Evolutionary conservation across 169 alveolate species (phyloP).

Genomic region (Plasmodium sp.): DNA sequence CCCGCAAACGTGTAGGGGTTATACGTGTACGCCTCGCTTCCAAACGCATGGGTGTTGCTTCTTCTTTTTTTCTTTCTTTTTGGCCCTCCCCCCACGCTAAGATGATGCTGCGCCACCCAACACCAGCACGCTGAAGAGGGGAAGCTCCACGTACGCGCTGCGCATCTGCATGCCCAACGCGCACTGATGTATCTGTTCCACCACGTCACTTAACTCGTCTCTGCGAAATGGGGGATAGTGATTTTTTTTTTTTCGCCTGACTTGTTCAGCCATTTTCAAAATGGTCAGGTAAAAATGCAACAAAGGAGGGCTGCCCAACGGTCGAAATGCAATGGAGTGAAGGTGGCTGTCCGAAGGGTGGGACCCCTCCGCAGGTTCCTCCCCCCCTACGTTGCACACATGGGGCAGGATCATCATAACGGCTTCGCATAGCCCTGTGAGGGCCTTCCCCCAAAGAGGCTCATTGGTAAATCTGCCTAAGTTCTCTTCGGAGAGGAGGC

Average conservation of each 20-base stretch:
- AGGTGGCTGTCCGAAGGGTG: not conserved
- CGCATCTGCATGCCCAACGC: not conserved
- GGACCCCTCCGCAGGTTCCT: not conserved
- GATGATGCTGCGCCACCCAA: not conserved
- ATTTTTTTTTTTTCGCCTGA: not conserved
- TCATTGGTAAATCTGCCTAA: not conserved
- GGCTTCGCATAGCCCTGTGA: not conserved
- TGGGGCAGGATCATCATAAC: conserved; percentile 7
- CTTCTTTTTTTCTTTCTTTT: too few species aligned
- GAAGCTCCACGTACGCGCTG: not conserved
- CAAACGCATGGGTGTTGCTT: not conserved
- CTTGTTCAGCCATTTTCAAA: conserved; percentile 8
- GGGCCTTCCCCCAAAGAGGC: conserved; percentile 1
- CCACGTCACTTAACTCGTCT: not conserved
- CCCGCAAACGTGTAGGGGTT: not conserved
- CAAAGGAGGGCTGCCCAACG: not conserved
- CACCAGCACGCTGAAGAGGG: not conserved
- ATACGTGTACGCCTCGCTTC: not conserved
- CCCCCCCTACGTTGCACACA: not conserved
- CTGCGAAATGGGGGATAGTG: not conserved
- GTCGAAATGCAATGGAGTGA: not conserved
- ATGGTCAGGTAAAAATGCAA: conserved; percentile 2
- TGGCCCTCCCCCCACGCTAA: not conserved
- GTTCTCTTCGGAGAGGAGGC: not conserved
- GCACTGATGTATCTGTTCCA: not conserved